A percentile compares a stretch with the other conserved stretches of the same genome.
Evolutionary conservation across 2,329 filamentous ascomycete species (phyloP).

Genomic region (Aciculosporium take): DNA sequence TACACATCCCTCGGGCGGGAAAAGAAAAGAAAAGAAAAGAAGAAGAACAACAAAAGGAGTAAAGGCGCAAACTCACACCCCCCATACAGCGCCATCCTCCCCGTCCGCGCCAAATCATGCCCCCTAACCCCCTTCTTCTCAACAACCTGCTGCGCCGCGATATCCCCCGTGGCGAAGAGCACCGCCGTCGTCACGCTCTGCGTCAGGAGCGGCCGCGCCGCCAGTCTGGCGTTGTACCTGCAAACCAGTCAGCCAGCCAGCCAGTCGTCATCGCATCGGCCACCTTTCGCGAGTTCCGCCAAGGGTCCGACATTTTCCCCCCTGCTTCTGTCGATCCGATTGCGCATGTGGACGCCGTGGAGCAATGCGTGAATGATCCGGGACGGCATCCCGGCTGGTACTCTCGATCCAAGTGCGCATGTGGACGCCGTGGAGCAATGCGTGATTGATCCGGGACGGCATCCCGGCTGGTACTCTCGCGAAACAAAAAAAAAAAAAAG

Average conservation of each 20-base stretch:
- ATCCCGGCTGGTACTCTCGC: no score
- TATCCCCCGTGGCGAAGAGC: slow-evolving; percentile 84
- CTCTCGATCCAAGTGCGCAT: no score
- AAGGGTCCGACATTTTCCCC: background rate
- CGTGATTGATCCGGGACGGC: no score
- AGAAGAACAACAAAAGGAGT: background rate
- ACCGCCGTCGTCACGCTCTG: slow-evolving; percentile 82
- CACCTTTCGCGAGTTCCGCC: no score
- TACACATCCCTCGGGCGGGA: no score
- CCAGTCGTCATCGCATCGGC: no score
- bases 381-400: no score
- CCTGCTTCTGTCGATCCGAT: no score
- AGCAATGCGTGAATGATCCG: no score
- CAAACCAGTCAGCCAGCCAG: slow-evolving; percentile 7
- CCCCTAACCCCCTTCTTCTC: slow-evolving; percentile 65
- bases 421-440: no score
- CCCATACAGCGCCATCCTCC: slow-evolving; percentile 68
- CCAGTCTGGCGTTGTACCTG: slow-evolving; percentile 82
- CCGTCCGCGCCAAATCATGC: slow-evolving; percentile 60
- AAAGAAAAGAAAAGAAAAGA: background rate
- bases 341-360: no score
- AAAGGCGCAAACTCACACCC: slow-evolving; percentile 50
- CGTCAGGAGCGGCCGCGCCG: slow-evolving; percentile 71
- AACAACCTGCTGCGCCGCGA: slow-evolving; percentile 79
- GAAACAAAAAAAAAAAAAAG: no score